Evolutionary conservation across 345 rosid genomes (phyloP).

Genomic region (Brassica cretica): DNA sequence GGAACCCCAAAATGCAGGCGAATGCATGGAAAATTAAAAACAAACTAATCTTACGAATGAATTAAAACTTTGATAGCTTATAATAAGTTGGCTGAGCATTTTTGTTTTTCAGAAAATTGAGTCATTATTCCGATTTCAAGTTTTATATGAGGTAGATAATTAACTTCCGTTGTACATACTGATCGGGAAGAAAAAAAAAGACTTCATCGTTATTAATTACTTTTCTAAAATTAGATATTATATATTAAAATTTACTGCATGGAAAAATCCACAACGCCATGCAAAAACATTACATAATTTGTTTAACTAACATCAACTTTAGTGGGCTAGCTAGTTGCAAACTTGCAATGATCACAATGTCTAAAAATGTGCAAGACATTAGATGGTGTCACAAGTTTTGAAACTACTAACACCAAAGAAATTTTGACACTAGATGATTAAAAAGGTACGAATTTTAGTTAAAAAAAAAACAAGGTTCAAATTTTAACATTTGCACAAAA

Average conservation of each 20-base stretch:
- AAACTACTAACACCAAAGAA: background rate
- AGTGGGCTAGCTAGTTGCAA: background rate
- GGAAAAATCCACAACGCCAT: slow-evolving; percentile 7
- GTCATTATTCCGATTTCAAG: background rate
- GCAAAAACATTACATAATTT: slow-evolving; percentile 12
- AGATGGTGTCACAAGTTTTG: slow-evolving; percentile 10
- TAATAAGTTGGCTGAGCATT: background rate
- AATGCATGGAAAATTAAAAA: slow-evolving; percentile 1
- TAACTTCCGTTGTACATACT: background rate
- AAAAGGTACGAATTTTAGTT: background rate
- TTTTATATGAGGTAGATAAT: background rate
- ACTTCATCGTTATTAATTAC: background rate
- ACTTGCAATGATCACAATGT: background rate
- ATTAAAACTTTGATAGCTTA: background rate
- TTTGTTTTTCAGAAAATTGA: background rate
- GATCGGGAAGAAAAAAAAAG: background rate
- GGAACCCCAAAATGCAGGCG: slow-evolving; percentile 44
- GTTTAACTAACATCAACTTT: background rate
- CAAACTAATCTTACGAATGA: background rate
- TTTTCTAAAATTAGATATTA: background rate
- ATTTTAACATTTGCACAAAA: background rate
- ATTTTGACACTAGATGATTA: background rate
- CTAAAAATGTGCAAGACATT: background rate
- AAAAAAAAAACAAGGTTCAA: background rate
- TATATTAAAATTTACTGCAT: background rate